Conservation (phyloP, 768 basidiomycete species). For the Strobilomyces echinocephalus region DNA sequence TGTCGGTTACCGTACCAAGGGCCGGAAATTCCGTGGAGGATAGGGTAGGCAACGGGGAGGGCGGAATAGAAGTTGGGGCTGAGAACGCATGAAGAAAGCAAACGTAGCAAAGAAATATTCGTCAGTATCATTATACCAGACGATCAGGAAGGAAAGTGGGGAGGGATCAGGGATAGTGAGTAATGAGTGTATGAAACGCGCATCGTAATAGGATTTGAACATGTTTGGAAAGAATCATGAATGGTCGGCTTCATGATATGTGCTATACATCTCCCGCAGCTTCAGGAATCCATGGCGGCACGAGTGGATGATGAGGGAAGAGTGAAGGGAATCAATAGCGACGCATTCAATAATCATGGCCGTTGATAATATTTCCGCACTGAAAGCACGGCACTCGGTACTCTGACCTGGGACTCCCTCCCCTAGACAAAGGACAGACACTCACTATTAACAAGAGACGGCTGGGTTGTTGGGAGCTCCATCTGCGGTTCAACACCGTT, state of each 20-base stretch:
- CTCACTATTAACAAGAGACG: conserved; percentile 55
- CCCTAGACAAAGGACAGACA: conserved; percentile 54
- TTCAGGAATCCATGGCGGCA: conserved; percentile 27
- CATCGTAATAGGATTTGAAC: conserved; percentile 5
- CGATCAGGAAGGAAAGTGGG: conserved; percentile 42
- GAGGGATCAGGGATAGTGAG: conserved; percentile 29
- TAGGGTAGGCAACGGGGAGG: conserved; percentile 44
- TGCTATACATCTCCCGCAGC: conserved; percentile 21
- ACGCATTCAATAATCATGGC: conserved; percentile 46
- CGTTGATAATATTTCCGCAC: conserved; percentile 78
- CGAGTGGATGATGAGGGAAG: conserved; percentile 23
- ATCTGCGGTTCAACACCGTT: conserved; percentile 17
- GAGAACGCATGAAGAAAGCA: conserved; percentile 18
- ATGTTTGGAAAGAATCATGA: conserved; percentile 11
- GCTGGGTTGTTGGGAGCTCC: conserved; percentile 26
- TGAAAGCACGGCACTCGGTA: conserved; percentile 90
- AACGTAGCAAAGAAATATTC: conserved; percentile 26
- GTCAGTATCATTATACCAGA: conserved; percentile 43
- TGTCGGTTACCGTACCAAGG: conserved; percentile 31
- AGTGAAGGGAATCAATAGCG: conserved; percentile 3
- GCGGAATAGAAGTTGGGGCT: conserved; percentile 34
- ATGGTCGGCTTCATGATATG: conserved; percentile 22
- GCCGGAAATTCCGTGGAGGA: conserved; percentile 78
- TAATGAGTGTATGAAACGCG: conserved; percentile 3
- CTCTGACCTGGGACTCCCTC: conserved; percentile 75